Evolutionary conservation across 768 basidiomycete species (phyloP), one percentile per base, ranked within the genome.

Genomic region (Hericium alpestre): DNA sequence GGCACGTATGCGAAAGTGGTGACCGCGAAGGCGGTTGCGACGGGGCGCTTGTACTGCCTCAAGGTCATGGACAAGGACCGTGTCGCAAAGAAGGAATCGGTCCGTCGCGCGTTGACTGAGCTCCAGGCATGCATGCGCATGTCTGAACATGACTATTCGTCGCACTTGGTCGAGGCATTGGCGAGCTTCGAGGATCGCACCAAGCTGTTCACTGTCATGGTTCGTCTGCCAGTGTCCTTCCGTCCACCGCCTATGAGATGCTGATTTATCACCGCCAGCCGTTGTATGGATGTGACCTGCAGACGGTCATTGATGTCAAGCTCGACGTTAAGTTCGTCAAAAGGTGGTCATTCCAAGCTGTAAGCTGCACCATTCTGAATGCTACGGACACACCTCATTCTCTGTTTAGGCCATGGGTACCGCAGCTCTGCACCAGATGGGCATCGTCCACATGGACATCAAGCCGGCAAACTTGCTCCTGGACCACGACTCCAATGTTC

Each of bases 371-470:
- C n/a, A 8, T 20, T 25, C 16, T 41, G 32, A 32, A 32, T 20
- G 15, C 27, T n/a, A 18, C 22, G 12, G 38, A 9, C 38, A 53
- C 11, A n/a, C 15, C 39, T 25, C 47, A 41, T 40, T 20, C 23
- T 18, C 18, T 32, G 0, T 15, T 6, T 11, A 57, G 56, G 39
- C 56, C 18, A n/a, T 20, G 46, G 53, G 59, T 4, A 25, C 49
- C 38, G 15, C 9, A 38, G 38, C 38, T 51, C 53, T 53, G 8
- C 59, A 52, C 22, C 18, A 43, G 37, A 55, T 58, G 38, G 58
- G 58, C 22, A 58, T 58, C 40, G 38, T 58, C 5, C 58, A 55
- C 27, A 25, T 54, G 20, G 54, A 51, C n/a, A 15, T 60, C 53
- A 57, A 47, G 32, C 53, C 48, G n/a, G 37, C 16, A 37, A 55